Percentiles rank a stretch among this genome's conserved stretches.
Evolutionary conservation across 345 rosid species (phyloP).

Genomic region (Linum trigynum): DNA sequence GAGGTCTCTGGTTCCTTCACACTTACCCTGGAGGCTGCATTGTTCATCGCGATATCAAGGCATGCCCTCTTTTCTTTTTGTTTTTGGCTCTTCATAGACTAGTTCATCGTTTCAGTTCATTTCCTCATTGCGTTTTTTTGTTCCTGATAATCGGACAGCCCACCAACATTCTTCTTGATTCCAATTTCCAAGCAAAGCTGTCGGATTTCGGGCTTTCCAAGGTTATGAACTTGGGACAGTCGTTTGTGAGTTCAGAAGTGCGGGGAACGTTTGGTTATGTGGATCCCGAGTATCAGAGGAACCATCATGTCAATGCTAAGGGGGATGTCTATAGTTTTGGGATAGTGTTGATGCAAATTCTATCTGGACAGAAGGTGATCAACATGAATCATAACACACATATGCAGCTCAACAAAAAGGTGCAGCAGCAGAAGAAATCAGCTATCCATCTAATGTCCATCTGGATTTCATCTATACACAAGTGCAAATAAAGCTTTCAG

Average conservation of each 20-base stretch:
- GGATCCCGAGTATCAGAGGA: slow-evolving; percentile 16
- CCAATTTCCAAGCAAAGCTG: slow-evolving; percentile 8
- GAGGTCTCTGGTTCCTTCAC: slow-evolving; percentile 47
- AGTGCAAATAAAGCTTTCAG: background rate
- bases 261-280: slow-evolving; percentile 16
- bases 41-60: slow-evolving; percentile 49
- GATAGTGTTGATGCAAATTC: slow-evolving; percentile 7
- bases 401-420: slow-evolving; percentile 41
- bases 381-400: slow-evolving; percentile 31
- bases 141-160: slow-evolving; percentile 8
- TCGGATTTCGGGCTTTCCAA: slow-evolving; percentile 15
- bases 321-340: slow-evolving; percentile 11
- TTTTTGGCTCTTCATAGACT: background rate
- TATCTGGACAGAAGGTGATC: slow-evolving; percentile 50
- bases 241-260: background rate
- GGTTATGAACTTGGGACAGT: background rate
- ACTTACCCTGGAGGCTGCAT: slow-evolving; percentile 47
- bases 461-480: background rate
- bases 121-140: background rate
- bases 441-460: background rate
- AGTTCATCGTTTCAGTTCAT: background rate
- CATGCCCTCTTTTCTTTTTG: slow-evolving; percentile 7
- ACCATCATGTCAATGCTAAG: background rate
- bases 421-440: slow-evolving; percentile 6
- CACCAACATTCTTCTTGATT: slow-evolving; percentile 7